Conservation (phyloP, 352 stramenopile genomes). For the Globisporangium barbulae region DNA sequence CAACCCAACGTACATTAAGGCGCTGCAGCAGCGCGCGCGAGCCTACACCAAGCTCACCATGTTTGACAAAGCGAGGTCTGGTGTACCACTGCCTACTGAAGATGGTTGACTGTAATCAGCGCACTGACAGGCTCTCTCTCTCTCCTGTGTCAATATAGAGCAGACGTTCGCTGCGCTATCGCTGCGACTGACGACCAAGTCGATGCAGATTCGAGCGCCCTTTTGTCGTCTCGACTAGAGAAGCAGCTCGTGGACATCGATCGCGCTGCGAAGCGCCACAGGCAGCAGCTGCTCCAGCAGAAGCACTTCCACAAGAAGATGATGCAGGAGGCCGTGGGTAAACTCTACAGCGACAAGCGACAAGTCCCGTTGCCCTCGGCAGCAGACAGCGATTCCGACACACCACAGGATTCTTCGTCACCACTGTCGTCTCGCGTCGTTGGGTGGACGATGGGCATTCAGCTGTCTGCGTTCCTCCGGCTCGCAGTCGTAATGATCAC, state of each 20-base stretch:
- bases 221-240: constrained; percentile 29
- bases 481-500: not conserved
- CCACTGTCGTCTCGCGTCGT: constrained; percentile 5
- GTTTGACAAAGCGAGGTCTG: constrained; percentile 62
- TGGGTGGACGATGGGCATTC: not conserved
- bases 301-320: constrained; percentile 70
- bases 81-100: not conserved
- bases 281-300: constrained; percentile 33
- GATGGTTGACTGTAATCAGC: not conserved
- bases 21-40: constrained; percentile 62
- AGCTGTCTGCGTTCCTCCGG: constrained; percentile 2
- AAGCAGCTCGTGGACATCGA: constrained; percentile 51
- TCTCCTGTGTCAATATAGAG: constrained; percentile 20
- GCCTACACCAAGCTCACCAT: constrained; percentile 41
- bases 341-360: constrained; percentile 71
- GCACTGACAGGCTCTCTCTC: not conserved
- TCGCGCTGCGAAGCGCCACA: constrained; percentile 42
- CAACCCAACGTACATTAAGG: constrained; percentile 43
- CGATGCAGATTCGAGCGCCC: not conserved
- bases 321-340: constrained; percentile 68
- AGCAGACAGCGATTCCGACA: not conserved
- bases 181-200: constrained; percentile 9
- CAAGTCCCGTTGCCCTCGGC: constrained; percentile 11
- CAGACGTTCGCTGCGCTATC: constrained; percentile 36
- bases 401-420: not conserved